Percentiles rank a stretch among this genome's conserved stretches.
These are phyloP conservation scores for Boechera stricta DNA, from an alignment of 345 rosid species.

Conservation along the genomic window DNA sequence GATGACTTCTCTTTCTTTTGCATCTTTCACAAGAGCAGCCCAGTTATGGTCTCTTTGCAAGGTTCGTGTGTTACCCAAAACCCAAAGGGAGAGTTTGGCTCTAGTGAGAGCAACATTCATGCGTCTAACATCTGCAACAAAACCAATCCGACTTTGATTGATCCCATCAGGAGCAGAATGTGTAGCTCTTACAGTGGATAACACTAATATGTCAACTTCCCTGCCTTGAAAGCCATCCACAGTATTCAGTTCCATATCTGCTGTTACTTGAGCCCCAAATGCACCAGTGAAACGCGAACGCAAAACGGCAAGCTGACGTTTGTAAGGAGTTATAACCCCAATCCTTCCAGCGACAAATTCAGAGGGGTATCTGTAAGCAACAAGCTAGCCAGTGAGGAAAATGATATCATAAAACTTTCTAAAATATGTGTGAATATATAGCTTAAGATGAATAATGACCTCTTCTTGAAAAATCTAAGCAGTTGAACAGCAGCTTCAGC, in stretches of 20 bases:
- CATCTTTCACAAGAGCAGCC: conserved; percentile 90
- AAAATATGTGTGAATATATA: conserved; percentile 9
- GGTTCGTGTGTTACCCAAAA: conserved; percentile 84
- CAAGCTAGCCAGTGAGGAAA: conserved; percentile 26
- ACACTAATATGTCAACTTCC: conserved; percentile 87
- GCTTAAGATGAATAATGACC: conserved; percentile 47
- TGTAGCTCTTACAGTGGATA: conserved; percentile 93
- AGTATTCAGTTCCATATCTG: conserved; percentile 91
- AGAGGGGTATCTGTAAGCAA: conserved; percentile 64
- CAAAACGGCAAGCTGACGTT: conserved; percentile 75
- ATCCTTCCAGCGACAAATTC: conserved; percentile 81
- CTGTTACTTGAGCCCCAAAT: conserved; percentile 74
- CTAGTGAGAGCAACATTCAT: conserved; percentile 98
- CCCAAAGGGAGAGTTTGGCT: conserved; percentile 93
- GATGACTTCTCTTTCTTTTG: conserved; percentile 74
- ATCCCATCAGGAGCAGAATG: conserved; percentile 46
- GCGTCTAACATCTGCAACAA: conserved; percentile 90
- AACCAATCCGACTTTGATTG: conserved; percentile 76
- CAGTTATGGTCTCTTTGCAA: conserved; percentile 72
- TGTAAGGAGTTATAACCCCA: conserved; percentile 92
- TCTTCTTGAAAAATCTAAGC: conserved; percentile 70
- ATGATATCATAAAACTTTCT: not conserved
- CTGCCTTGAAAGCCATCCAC: conserved; percentile 98
- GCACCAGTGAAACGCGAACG: conserved; percentile 74
- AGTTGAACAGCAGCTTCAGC: conserved; percentile 90